Evolutionary conservation across 192 early-diverging fungal species (phyloP).

Genomic region (Podila horticola): DNA sequence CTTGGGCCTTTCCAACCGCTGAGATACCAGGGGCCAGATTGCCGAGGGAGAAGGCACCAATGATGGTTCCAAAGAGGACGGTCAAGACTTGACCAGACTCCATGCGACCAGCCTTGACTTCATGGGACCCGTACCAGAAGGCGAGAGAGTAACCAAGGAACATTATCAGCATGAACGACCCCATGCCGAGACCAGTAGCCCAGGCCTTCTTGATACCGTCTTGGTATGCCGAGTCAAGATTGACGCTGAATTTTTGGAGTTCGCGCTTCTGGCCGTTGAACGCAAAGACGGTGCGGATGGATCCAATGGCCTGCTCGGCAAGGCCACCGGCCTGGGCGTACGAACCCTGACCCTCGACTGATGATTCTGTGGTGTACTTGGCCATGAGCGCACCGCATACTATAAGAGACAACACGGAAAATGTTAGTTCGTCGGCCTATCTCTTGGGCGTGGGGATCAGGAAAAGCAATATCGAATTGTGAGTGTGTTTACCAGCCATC

Average conservation of each 20-base stretch:
- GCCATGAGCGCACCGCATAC: constrained; percentile 34
- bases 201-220: constrained; percentile 70
- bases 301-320: constrained; percentile 83
- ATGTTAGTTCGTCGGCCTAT: background rate
- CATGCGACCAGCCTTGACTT: constrained; percentile 58
- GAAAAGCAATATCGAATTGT: constrained; percentile 45
- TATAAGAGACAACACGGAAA: constrained; percentile 8
- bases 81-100: constrained; percentile 68
- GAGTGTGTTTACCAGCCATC: constrained; percentile 46
- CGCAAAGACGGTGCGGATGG: constrained; percentile 86
- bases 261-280: constrained; percentile 87
- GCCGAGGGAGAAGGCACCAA: constrained; percentile 78
- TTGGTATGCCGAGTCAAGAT: constrained; percentile 68
- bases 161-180: constrained; percentile 74
- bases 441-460: background rate
- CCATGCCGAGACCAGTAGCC: constrained; percentile 69
- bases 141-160: constrained; percentile 81
- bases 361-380: background rate
- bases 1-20: constrained; percentile 74
- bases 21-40: constrained; percentile 76
- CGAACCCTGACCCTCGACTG: constrained; percentile 60
- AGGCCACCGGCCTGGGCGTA: constrained; percentile 87
- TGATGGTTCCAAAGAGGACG: constrained; percentile 88
- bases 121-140: constrained; percentile 78
- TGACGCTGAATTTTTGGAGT: constrained; percentile 63